Conservation (phyloP, 2,329 filamentous ascomycete genomes). For the Claviceps digitariae region DNA sequence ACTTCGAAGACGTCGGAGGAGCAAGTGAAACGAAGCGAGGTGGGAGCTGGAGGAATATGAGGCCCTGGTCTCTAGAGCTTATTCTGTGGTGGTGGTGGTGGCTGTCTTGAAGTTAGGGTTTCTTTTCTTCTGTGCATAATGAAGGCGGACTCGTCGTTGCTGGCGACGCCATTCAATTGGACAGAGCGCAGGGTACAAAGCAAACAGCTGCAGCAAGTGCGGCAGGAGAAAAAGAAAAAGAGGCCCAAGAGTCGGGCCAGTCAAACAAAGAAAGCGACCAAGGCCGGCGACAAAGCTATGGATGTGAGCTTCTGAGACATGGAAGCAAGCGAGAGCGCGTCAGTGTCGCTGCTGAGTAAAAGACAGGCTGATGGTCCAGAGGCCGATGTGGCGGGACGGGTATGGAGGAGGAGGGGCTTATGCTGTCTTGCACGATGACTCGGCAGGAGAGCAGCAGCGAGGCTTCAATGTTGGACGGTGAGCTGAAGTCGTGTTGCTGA, state of each 20-base stretch:
- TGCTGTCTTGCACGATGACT: not conserved
- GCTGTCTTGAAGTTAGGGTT: slow-evolving; percentile 9
- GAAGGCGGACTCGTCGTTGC: slow-evolving; percentile 4
- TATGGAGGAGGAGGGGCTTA: not conserved
- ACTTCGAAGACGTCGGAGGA: slow-evolving; percentile 15
- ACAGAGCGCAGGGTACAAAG: slow-evolving; percentile 1
- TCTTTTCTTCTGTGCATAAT: slow-evolving; percentile 9
- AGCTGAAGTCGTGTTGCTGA: not conserved
- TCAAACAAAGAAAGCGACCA: not conserved
- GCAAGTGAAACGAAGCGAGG: not conserved
- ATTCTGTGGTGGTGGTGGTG: slow-evolving; percentile 8
- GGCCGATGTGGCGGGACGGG: not conserved
- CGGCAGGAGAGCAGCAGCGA: not conserved
- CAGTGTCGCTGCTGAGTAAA: not conserved
- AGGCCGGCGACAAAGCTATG: slow-evolving; percentile 1
- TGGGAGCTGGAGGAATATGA: not conserved
- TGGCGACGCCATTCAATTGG: slow-evolving; percentile 10
- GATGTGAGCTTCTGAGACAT: slow-evolving; percentile 5
- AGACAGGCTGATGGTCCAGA: not conserved
- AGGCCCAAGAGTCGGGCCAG: not conserved
- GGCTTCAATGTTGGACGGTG: not conserved
- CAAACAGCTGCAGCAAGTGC: slow-evolving; percentile 1
- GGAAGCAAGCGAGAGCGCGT: slow-evolving; percentile 3
- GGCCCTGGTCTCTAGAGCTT: not conserved
- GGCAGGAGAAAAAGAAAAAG: not conserved